Evolutionary conservation across 257 asterid species (phyloP).

Genomic region (Anisodus tanguticus): DNA sequence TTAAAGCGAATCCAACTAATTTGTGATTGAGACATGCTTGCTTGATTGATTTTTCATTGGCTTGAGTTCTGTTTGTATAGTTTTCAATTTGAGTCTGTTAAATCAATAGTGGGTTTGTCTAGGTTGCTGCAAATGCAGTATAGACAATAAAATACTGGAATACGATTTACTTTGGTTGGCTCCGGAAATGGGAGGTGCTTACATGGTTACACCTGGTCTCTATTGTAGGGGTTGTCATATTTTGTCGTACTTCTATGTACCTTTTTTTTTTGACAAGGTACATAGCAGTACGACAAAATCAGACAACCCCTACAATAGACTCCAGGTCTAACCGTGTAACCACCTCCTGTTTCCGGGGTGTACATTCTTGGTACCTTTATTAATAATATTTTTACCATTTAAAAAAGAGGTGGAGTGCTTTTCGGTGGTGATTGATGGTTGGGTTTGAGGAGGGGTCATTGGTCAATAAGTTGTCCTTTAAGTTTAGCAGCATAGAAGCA

Average conservation of each 20-base stretch:
- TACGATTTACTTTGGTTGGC: neutral
- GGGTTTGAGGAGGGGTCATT: conserved; percentile 12
- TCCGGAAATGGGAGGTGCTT: neutral
- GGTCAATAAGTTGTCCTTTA: conserved; percentile 8
- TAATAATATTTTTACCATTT: too few species aligned
- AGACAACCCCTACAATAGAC: too few species aligned
- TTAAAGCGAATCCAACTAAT: neutral
- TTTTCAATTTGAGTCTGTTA: neutral
- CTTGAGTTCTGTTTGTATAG: neutral
- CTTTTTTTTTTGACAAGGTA: too few species aligned
- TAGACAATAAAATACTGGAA: neutral
- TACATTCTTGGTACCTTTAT: too few species aligned
- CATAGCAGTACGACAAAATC: too few species aligned
- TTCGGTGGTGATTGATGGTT: conserved; percentile 19
- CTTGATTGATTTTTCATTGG: neutral
- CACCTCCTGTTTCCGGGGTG: too few species aligned
- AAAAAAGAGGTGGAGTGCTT: neutral
- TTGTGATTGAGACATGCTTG: conserved; percentile 4
- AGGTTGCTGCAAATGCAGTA: neutral
- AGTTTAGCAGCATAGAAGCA: conserved; percentile 13
- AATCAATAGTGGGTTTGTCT: conserved; percentile 6
- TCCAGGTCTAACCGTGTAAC: too few species aligned
- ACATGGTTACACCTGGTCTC: too few species aligned
- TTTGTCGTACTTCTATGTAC: too few species aligned
- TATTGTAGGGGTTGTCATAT: too few species aligned